Percentiles rank a stretch among this genome's conserved stretches.
phyloP scores from a whole-genome alignment of 805 yeast species.

The Ogataea allantospora region DNA sequence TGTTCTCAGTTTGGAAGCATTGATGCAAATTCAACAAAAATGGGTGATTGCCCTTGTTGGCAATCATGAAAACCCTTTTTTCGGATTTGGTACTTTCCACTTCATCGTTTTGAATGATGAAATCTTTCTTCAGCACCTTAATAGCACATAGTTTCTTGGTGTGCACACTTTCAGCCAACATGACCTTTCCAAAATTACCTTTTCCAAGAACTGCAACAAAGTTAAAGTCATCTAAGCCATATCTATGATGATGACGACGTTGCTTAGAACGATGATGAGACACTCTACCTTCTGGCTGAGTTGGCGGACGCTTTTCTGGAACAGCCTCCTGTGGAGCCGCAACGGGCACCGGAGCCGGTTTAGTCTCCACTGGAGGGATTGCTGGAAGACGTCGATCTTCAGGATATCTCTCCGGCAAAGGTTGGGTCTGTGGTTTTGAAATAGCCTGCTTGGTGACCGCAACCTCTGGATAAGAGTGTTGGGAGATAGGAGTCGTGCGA shows the following conservation, averaged over 20 bases:
- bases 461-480: constrained; percentile 23
- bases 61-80: constrained; percentile 76
- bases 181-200: constrained; percentile 98
- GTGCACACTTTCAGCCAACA: constrained; percentile 91
- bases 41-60: constrained; percentile 87
- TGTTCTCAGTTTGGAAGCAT: constrained; percentile 96
- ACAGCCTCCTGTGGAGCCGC: constrained; percentile 2
- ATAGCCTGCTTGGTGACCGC: constrained; percentile 25
- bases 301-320: constrained; percentile 1
- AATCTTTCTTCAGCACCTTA: constrained; percentile 93
- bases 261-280: constrained; percentile 29
- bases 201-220: constrained; percentile 94
- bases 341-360: constrained; percentile 1
- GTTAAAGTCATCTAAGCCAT: constrained; percentile 93
- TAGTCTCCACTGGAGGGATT: constrained; percentile 10
- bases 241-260: constrained; percentile 57
- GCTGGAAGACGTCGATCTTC: constrained; percentile 20
- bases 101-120: constrained; percentile 92
- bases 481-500: constrained; percentile 7
- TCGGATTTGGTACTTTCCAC: constrained; percentile 94
- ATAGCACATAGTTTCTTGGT: constrained; percentile 86
- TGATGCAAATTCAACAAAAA: constrained; percentile 87
- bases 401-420: constrained; percentile 9
- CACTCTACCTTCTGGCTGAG: background rate
- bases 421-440: constrained; percentile 8